Conservation (phyloP, 176 grass and related monocot species). For the Thalia dealbata region DNA sequence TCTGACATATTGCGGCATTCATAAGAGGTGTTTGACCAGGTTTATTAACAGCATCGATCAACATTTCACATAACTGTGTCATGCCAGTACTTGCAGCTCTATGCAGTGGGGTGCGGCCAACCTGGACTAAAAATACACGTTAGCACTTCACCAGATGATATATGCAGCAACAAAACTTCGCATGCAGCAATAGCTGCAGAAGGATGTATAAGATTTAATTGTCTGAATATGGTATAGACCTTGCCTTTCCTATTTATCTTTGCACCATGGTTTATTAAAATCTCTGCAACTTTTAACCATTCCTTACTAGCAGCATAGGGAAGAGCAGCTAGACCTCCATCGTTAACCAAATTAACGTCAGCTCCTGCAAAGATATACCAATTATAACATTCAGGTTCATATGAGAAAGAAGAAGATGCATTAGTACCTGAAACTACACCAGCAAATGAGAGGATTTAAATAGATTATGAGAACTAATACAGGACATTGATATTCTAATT, state of each 20-base stretch:
- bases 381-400: neutral
- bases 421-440: neutral
- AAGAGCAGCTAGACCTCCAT: slow-evolving; percentile 89
- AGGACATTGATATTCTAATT: too few relatives aligned
- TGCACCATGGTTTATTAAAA: slow-evolving; percentile 52
- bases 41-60: slow-evolving; percentile 70
- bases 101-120: slow-evolving; percentile 81
- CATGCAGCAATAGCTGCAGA: slow-evolving; percentile 6
- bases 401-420: neutral
- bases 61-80: slow-evolving; percentile 59
- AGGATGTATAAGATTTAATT: neutral
- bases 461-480: neutral
- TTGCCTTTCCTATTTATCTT: slow-evolving; percentile 91
- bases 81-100: slow-evolving; percentile 89
- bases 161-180: neutral
- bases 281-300: slow-evolving; percentile 53
- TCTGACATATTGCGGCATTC: slow-evolving; percentile 64
- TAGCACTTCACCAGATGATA: slow-evolving; percentile 7
- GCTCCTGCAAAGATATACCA: slow-evolving; percentile 40
- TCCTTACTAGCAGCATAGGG: slow-evolving; percentile 93
- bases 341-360: slow-evolving; percentile 65
- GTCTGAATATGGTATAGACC: slow-evolving; percentile 21
- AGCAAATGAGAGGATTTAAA: neutral
- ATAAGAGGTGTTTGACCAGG: slow-evolving; percentile 65
- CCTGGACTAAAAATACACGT: slow-evolving; percentile 26